Percentiles rank a stretch among this genome's conserved stretches.
Evolutionary conservation across 768 basidiomycete species (phyloP).

Genomic region (Mrakia blollopis): DNA sequence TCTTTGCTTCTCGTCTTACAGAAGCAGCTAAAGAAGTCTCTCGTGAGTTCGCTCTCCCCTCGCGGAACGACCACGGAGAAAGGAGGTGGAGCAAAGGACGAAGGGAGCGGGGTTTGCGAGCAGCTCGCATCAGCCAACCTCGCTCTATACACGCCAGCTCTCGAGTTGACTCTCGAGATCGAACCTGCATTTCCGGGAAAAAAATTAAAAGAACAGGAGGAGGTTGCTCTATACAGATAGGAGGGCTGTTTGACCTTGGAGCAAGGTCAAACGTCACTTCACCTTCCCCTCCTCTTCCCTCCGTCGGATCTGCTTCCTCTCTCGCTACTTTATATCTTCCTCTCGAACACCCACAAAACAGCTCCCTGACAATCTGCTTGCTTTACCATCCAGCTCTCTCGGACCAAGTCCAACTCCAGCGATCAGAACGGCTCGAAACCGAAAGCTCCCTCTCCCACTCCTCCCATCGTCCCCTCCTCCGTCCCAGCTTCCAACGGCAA

Average conservation of each 20-base stretch:
- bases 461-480: conserved; percentile 15
- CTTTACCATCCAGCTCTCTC: conserved; percentile 18
- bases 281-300: neutral
- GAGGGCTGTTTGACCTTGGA: neutral
- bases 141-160: neutral
- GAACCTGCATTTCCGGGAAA: neutral
- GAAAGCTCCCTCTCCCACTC: conserved; percentile 21
- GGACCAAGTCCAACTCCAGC: conserved; percentile 21
- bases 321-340: neutral
- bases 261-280: neutral
- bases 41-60: neutral
- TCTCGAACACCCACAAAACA: neutral
- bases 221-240: neutral
- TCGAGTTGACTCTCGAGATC: neutral
- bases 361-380: neutral
- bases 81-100: no score
- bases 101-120: no score
- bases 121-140: no score
- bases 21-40: conserved; percentile 45
- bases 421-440: conserved; percentile 16
- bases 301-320: conserved; percentile 5
- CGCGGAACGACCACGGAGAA: no score
- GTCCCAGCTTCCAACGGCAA: conserved; percentile 21
- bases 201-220: neutral
- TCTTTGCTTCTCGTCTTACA: conserved; percentile 31